Evolutionary conservation across 2,329 filamentous ascomycete species (phyloP).

Genomic region (Aotearoamyces nothofagi): DNA sequence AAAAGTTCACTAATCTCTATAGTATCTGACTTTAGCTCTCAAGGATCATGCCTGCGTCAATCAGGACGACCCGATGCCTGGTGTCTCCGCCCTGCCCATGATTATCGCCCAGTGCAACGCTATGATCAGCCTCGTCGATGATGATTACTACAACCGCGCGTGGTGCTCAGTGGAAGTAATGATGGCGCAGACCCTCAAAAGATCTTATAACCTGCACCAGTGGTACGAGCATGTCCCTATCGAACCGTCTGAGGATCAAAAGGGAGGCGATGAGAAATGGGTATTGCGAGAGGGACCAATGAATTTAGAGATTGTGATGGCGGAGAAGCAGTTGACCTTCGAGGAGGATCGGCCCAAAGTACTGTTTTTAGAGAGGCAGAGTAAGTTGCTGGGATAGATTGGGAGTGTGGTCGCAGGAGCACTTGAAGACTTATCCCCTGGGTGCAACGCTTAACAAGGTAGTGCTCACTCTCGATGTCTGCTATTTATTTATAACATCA

Average conservation of each 20-base stretch:
- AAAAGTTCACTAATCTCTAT: not conserved
- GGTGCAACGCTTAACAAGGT: too few species aligned
- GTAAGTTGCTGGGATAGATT: slow-evolving; percentile 9
- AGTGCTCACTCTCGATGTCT: too few species aligned
- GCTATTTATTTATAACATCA: too few species aligned
- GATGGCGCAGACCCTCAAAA: slow-evolving; percentile 18
- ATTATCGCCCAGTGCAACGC: slow-evolving; percentile 24
- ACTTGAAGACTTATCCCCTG: too few species aligned
- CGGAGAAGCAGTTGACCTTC: slow-evolving; percentile 8
- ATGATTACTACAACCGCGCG: slow-evolving; percentile 20
- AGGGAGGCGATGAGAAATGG: not conserved
- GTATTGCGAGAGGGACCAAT: slow-evolving; percentile 4
- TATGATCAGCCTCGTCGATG: slow-evolving; percentile 23
- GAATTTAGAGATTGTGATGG: slow-evolving; percentile 5
- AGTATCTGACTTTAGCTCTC: not conserved
- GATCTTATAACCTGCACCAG: slow-evolving; percentile 18
- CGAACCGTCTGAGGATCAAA: not conserved
- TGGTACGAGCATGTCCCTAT: slow-evolving; percentile 17
- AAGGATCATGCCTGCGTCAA: slow-evolving; percentile 24
- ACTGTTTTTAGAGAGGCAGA: slow-evolving; percentile 15
- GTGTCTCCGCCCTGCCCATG: slow-evolving; percentile 22
- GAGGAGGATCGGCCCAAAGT: slow-evolving; percentile 14
- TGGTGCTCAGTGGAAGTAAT: slow-evolving; percentile 24
- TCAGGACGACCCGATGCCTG: slow-evolving; percentile 19
- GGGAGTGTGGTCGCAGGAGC: too few species aligned